Base-by-base conservation (phyloP, 2,329 filamentous ascomycete species). In the Phaeosphaeriaceae sp. region DNA sequence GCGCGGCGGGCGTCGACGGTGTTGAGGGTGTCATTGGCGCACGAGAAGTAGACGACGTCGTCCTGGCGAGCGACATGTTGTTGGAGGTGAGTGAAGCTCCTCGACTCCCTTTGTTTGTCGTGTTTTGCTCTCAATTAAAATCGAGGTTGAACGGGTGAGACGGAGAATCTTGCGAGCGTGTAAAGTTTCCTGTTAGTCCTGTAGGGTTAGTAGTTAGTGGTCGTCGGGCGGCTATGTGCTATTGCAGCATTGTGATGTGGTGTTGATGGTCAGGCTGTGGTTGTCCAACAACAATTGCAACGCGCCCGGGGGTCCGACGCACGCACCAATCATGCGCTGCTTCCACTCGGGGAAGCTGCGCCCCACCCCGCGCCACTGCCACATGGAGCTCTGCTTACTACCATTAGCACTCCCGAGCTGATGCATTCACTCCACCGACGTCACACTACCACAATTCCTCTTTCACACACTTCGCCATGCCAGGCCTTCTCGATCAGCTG, bases 401-500 rank as follows among this genome's bases (percentile, higher is more conserved):
- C 25, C 25, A 9, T 27, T 27, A 27, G 5, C 36, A 41, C 36
- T 5, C 36, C 36, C 36, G 13, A 15, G 36, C n/a, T 19, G 13
- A 5, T 9, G 17, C 41, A 44, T 44, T 44, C 41, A 44, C 41
- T 11, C 9, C 47, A 20, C 47, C 22, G 47, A 49, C 45, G 47
- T 13, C 48, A 7, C 46, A 49, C 46, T 19, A 41, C 20, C 48
- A 27, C n/a, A 33, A 17, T 24, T 31, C 4, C 20, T 41, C 22
- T 36, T 51, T 52, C 48, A 53, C 51, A 31, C 58, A 40, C 41
- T 44, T 13, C 63, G 63, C 64, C 49, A 82, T 82, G 80, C 66
- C 76, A 7, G 73, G 72, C 25, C 53, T 88, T 48, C 77, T 92
- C 73, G 83, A 88, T 70, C 85, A 86, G 78, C 81, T 96, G 67